Evolutionary conservation across 805 yeast species (phyloP).

Genomic region (Wickerhamomyces silvicola): DNA sequence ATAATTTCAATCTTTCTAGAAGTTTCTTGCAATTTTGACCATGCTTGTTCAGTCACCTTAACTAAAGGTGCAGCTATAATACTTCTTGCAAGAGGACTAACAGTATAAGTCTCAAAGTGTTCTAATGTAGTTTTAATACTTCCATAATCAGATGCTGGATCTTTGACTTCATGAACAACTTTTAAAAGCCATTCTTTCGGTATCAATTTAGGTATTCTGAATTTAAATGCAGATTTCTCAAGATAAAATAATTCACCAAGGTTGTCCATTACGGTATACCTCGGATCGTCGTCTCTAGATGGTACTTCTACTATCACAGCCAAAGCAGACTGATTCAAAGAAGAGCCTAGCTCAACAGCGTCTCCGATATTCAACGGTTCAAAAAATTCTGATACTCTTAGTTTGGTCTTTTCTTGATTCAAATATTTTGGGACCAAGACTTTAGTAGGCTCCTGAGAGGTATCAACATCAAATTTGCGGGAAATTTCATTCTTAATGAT

Average conservation of each 20-base stretch:
- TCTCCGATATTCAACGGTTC: constrained; percentile 43
- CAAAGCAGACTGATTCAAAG: constrained; percentile 37
- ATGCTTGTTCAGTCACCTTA: constrained; percentile 33
- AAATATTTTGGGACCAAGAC: too few species aligned
- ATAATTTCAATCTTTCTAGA: constrained; percentile 37
- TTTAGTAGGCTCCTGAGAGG: too few species aligned
- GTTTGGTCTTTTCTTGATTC: not conserved
- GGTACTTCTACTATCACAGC: constrained; percentile 55
- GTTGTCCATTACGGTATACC: constrained; percentile 49
- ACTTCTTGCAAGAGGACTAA: constrained; percentile 28
- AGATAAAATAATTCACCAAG: constrained; percentile 52
- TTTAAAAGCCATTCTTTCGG: constrained; percentile 31
- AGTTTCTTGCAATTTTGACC: constrained; percentile 32
- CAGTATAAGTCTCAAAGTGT: constrained; percentile 21
- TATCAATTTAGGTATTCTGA: constrained; percentile 50
- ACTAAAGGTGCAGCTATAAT: constrained; percentile 29
- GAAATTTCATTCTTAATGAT: constrained; percentile 1
- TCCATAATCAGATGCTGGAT: constrained; percentile 16
- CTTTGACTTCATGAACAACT: constrained; percentile 14
- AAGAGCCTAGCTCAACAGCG: constrained; percentile 45
- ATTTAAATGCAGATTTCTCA: constrained; percentile 35
- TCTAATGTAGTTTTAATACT: constrained; percentile 26
- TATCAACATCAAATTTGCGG: too few species aligned
- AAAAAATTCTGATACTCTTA: constrained; percentile 5
- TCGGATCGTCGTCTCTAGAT: constrained; percentile 37